These are phyloP conservation scores for Stephania japonica DNA, from an alignment of 164 flowering plant species.

Conservation along the genomic window DNA sequence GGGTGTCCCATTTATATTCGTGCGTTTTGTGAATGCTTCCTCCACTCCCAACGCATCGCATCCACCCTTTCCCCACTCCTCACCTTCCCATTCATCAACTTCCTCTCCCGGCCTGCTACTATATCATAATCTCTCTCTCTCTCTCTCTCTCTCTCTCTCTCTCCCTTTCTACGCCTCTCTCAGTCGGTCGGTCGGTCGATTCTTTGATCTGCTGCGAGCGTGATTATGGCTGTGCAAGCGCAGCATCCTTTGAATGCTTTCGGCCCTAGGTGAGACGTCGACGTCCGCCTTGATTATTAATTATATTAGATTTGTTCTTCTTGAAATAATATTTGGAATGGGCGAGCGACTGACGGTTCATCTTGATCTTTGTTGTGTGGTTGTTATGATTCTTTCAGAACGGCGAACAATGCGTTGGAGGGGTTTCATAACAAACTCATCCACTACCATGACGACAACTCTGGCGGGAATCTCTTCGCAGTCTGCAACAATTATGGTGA, in stretches of 20 bases:
- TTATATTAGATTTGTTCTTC: not conserved
- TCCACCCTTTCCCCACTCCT: slow-evolving; percentile 4
- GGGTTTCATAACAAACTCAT: not conserved
- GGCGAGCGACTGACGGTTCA: not conserved
- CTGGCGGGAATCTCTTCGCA: not conserved
- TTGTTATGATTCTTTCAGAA: not conserved
- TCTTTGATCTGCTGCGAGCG: not conserved
- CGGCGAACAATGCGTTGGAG: not conserved
- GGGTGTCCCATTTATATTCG: slow-evolving; percentile 2
- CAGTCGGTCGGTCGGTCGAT: not conserved
- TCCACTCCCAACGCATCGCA: not conserved
- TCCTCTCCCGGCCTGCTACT: no score
- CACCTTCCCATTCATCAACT: not conserved
- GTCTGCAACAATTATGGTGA: slow-evolving; percentile 5
- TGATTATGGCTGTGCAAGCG: slow-evolving; percentile 12
- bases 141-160: not conserved
- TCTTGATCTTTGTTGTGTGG: not conserved
- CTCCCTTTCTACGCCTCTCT: not conserved
- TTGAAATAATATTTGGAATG: not conserved
- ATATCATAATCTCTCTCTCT: not conserved
- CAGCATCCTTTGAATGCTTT: slow-evolving; percentile 13
- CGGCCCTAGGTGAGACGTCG: not conserved
- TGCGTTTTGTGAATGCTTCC: slow-evolving; percentile 3
- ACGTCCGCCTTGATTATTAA: not conserved
- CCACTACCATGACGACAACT: not conserved